phyloP scores from a whole-genome alignment of 495 filamentous ascomycete species.

The Lepraria neglecta region DNA sequence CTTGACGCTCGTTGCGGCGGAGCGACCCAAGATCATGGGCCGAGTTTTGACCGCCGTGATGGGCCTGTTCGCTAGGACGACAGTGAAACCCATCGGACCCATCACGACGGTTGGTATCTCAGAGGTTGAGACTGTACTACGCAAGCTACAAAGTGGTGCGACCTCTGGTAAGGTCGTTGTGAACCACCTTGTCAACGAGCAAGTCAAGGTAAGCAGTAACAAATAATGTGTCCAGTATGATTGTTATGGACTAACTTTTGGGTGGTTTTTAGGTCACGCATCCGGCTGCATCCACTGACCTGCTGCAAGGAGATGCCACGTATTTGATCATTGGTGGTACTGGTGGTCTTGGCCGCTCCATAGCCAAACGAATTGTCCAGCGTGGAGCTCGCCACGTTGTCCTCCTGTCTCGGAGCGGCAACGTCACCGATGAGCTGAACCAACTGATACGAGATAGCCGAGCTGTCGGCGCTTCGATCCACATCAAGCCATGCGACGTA shows the following conservation, averaged over 20 bases:
- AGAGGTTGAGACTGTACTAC: slow-evolving; percentile 40
- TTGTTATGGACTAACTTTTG: neutral
- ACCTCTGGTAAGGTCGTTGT: slow-evolving; percentile 34
- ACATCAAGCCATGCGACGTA: slow-evolving; percentile 37
- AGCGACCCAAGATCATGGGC: neutral
- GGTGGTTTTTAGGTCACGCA: neutral
- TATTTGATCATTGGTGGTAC: slow-evolving; percentile 55
- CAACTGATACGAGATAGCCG: slow-evolving; percentile 24
- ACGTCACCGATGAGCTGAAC: slow-evolving; percentile 9
- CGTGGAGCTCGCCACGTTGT: slow-evolving; percentile 50
- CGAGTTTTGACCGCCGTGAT: slow-evolving; percentile 9
- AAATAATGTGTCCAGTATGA: neutral
- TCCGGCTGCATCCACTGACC: too few relatives aligned
- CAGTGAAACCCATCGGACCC: slow-evolving; percentile 7
- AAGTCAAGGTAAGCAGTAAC: slow-evolving; percentile 23
- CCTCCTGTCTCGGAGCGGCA: slow-evolving; percentile 42
- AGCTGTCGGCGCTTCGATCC: slow-evolving; percentile 21
- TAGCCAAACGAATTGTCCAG: slow-evolving; percentile 49
- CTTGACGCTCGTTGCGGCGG: neutral
- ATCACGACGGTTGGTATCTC: slow-evolving; percentile 18
- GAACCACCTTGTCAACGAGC: slow-evolving; percentile 19
- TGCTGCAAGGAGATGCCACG: slow-evolving; percentile 31
- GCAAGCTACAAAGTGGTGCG: slow-evolving; percentile 40
- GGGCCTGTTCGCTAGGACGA: slow-evolving; percentile 1
- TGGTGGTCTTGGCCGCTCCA: slow-evolving; percentile 49